Evolutionary conservation across 495 filamentous ascomycete species (phyloP).

Genomic region (Tuber aestivum): DNA sequence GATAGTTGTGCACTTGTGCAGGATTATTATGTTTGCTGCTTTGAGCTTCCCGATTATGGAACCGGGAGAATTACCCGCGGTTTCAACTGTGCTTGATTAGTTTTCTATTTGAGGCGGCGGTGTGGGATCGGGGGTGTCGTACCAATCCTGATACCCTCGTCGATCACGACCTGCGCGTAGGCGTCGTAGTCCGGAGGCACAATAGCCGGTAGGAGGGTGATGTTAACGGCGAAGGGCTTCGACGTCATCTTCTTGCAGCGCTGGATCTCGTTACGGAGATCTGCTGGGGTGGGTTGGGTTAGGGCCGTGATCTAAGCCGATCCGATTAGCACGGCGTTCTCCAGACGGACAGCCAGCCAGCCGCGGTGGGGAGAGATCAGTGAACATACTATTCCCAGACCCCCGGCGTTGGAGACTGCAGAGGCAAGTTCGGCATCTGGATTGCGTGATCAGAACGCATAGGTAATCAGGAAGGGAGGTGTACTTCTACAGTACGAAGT

Average conservation of each 20-base stretch:
- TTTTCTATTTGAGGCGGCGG: neutral
- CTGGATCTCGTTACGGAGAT: slow-evolving; percentile 87
- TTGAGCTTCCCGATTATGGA: slow-evolving; percentile 88
- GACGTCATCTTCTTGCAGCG: slow-evolving; percentile 77
- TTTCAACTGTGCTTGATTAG: slow-evolving; percentile 60
- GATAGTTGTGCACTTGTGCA: slow-evolving; percentile 98
- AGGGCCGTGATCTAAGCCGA: slow-evolving; percentile 66
- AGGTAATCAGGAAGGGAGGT: slow-evolving; percentile 43
- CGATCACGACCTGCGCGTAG: slow-evolving; percentile 87
- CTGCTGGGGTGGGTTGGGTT: slow-evolving; percentile 88
- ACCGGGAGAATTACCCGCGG: slow-evolving; percentile 88
- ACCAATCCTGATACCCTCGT: slow-evolving; percentile 77
- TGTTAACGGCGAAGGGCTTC: slow-evolving; percentile 89
- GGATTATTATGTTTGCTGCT: slow-evolving; percentile 64
- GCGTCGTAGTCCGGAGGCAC: slow-evolving; percentile 85
- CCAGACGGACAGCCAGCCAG: neutral
- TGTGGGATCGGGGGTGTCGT: neutral
- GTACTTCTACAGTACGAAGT: neutral
- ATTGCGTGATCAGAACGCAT: slow-evolving; percentile 48
- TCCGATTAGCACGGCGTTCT: neutral
- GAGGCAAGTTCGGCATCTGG: slow-evolving; percentile 76
- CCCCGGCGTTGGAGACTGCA: slow-evolving; percentile 92
- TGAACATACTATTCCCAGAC: slow-evolving; percentile 66
- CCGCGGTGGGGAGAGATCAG: neutral
- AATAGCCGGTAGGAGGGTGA: slow-evolving; percentile 86